phyloP scores from a whole-genome alignment of 306 rosid species.

The Pueraria montana region DNA sequence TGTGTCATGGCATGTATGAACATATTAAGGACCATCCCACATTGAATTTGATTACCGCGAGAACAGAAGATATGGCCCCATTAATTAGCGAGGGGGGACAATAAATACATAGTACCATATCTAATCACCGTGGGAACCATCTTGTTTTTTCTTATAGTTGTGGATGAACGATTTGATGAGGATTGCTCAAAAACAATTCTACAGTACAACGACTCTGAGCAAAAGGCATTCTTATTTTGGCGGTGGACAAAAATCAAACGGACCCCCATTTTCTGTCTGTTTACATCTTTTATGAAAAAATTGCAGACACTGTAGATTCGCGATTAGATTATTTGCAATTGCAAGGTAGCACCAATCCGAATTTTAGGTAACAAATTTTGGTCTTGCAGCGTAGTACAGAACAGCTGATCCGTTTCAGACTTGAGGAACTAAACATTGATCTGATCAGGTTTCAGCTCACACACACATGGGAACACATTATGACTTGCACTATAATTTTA shows the following conservation, averaged over 20 bases:
- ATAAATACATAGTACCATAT: slow-evolving; percentile 46
- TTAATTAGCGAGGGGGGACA: slow-evolving; percentile 32
- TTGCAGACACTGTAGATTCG: slow-evolving; percentile 40
- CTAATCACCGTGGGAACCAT: slow-evolving; percentile 34
- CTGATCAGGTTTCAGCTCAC: slow-evolving; percentile 36
- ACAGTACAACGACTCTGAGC: slow-evolving; percentile 16
- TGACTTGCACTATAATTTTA: slow-evolving; percentile 23
- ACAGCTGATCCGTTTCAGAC: slow-evolving; percentile 31
- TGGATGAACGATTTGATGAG: slow-evolving; percentile 18
- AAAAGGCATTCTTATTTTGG: slow-evolving; percentile 39
- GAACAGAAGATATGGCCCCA: slow-evolving; percentile 44
- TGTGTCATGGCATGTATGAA: slow-evolving; percentile 13
- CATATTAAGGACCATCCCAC: slow-evolving; percentile 36
- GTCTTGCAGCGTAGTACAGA: slow-evolving; percentile 24
- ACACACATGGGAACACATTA: slow-evolving; percentile 55
- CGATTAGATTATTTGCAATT: slow-evolving; percentile 40
- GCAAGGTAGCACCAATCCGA: slow-evolving; percentile 30
- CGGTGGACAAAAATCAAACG: slow-evolving; percentile 56
- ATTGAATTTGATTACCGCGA: slow-evolving; percentile 52
- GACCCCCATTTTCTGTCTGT: slow-evolving; percentile 41
- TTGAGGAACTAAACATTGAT: slow-evolving; percentile 30
- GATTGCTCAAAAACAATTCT: slow-evolving; percentile 26
- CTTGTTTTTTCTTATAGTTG: slow-evolving; percentile 25
- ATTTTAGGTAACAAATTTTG: slow-evolving; percentile 26
- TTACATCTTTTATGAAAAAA: slow-evolving; percentile 35